Evolutionary conservation across 345 rosid genomes (phyloP).

Genomic region (Schrenkiella parvula): DNA sequence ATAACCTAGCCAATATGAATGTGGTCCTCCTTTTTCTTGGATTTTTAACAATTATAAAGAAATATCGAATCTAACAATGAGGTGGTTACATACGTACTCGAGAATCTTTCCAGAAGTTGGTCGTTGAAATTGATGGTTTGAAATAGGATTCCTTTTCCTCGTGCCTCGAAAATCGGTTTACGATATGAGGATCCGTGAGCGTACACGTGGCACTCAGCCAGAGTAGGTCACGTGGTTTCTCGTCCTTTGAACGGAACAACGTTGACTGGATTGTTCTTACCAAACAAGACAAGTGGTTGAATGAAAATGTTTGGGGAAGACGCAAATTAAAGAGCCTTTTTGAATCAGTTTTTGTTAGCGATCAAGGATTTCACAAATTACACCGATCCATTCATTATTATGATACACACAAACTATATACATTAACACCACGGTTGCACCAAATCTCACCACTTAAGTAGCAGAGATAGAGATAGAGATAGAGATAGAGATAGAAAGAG

Average conservation of each 20-base stretch:
- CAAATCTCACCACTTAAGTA: conserved; percentile 20
- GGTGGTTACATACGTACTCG: too few relatives aligned
- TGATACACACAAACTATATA: conserved; percentile 29
- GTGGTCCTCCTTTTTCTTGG: conserved; percentile 3
- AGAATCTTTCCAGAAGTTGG: too few relatives aligned
- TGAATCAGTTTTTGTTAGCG: conserved; percentile 16
- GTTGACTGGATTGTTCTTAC: not conserved
- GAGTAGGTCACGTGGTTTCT: not conserved
- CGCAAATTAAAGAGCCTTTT: not conserved
- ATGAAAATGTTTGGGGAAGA: not conserved
- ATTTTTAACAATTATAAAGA: not conserved
- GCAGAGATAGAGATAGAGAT: not conserved
- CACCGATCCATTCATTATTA: conserved; percentile 6
- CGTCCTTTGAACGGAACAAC: not conserved
- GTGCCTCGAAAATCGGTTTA: conserved; percentile 10
- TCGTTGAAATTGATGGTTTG: conserved; percentile 1
- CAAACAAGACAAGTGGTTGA: not conserved
- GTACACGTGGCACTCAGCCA: not conserved
- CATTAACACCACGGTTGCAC: conserved; percentile 1
- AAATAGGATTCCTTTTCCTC: conserved; percentile 23
- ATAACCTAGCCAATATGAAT: not conserved
- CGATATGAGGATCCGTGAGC: not conserved
- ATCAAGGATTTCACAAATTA: conserved; percentile 8
- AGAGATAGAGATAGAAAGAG: not conserved
- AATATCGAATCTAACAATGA: too few relatives aligned